Percentiles rank a stretch among this genome's conserved stretches.
Evolutionary conservation across 345 rosid species (phyloP).

Genomic region (Abelmoschus esculentus): DNA sequence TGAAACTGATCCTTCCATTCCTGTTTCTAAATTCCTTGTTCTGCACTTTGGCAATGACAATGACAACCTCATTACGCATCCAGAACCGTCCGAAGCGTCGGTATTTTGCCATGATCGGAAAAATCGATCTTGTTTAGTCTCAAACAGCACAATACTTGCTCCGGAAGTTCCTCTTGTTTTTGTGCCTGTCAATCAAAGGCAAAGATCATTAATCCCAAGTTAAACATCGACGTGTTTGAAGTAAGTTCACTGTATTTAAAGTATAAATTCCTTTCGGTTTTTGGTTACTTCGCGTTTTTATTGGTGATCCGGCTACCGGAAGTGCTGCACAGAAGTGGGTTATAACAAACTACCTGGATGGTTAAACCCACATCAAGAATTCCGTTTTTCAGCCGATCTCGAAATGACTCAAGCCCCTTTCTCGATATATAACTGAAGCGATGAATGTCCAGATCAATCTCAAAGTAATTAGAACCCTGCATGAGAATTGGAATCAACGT

Average conservation of each 20-base stretch:
- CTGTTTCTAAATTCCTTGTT: background rate
- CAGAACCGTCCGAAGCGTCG: slow-evolving; percentile 41
- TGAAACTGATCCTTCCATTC: slow-evolving; percentile 2
- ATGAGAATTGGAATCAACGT: background rate
- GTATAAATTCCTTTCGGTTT: too few relatives aligned
- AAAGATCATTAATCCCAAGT: slow-evolving; percentile 1
- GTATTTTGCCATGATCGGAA: slow-evolving; percentile 67
- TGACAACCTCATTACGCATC: slow-evolving; percentile 23
- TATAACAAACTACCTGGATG: slow-evolving; percentile 54
- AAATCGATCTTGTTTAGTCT: slow-evolving; percentile 85
- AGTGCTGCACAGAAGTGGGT: background rate
- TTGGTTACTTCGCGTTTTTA: too few relatives aligned
- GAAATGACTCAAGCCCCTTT: slow-evolving; percentile 83
- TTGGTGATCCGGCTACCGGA: background rate
- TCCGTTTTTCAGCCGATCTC: slow-evolving; percentile 72
- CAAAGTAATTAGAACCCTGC: slow-evolving; percentile 89
- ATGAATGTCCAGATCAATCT: slow-evolving; percentile 92
- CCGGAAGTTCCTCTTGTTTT: slow-evolving; percentile 85
- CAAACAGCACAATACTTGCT: slow-evolving; percentile 70
- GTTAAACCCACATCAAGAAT: slow-evolving; percentile 74
- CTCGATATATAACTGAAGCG: slow-evolving; percentile 88
- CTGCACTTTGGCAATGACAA: background rate
- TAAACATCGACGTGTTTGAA: background rate
- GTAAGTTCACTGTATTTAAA: background rate
- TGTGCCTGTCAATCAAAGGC: slow-evolving; percentile 55